Percentiles rank a stretch among this genome's conserved stretches.
Evolutionary conservation across 257 asterid species (phyloP).

Genomic region (Cordia subcordata): DNA sequence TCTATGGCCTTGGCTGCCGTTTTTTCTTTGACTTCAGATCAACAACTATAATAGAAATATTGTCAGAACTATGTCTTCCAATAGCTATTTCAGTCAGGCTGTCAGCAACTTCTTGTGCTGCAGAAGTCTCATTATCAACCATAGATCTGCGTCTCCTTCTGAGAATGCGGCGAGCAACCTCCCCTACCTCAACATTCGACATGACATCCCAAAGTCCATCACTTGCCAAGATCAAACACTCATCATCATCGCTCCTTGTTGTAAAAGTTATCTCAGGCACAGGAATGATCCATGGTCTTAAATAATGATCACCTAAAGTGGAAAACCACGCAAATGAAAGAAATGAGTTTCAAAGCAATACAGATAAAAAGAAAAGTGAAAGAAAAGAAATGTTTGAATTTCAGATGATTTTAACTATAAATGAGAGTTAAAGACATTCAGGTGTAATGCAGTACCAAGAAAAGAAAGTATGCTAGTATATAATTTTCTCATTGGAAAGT

Average conservation of each 20-base stretch:
- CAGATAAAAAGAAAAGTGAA: background rate
- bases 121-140: conserved; percentile 2
- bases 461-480: no score
- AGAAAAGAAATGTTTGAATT: no score
- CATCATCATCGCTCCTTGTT: conserved; percentile 5
- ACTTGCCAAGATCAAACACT: conserved; percentile 13
- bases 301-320: conserved; percentile 6
- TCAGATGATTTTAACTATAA: no score
- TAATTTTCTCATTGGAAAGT: no score
- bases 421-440: background rate
- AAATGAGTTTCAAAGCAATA: background rate
- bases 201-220: conserved; percentile 22
- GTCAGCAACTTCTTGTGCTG: conserved; percentile 15
- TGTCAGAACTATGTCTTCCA: conserved; percentile 8
- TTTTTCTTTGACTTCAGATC: conserved; percentile 11
- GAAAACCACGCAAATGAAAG: background rate
- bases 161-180: conserved; percentile 7
- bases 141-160: conserved; percentile 12
- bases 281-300: conserved; percentile 8
- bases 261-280: background rate
- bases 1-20: background rate
- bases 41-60: conserved; percentile 12
- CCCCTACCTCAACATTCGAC: conserved; percentile 13
- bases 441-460: background rate
- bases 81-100: conserved; percentile 10